Percentiles rank a stretch among this genome's conserved stretches.
phyloP scores from a whole-genome alignment of 441 rosid genomes.

The Syzygium syzygioides region DNA sequence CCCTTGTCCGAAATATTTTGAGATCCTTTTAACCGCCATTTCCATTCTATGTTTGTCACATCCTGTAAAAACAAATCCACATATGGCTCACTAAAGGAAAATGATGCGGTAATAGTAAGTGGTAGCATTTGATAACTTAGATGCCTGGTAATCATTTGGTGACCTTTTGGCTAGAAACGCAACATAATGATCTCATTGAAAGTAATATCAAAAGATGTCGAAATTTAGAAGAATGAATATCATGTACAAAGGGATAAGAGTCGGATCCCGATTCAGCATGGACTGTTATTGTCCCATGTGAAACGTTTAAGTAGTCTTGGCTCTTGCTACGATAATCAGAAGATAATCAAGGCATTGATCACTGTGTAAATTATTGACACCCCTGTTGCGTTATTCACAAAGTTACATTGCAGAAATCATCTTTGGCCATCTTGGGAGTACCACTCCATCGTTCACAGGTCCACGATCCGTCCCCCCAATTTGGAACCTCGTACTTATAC shows the following conservation, averaged over 20 bases:
- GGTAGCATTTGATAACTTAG: neutral
- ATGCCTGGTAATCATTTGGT: too few relatives aligned
- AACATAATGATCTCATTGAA: too few relatives aligned
- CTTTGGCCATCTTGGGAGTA: fast-evolving
- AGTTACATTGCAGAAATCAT: fast-evolving
- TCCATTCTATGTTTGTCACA: neutral
- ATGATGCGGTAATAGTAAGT: too few relatives aligned
- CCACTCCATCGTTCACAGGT: neutral
- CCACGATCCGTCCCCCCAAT: neutral
- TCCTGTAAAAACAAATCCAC: neutral
- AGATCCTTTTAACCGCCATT: neutral
- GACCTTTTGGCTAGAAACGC: neutral
- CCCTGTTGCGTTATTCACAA: neutral
- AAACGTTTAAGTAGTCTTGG: neutral
- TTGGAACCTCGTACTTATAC: neutral
- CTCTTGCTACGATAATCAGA: neutral
- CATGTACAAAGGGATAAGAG: too few relatives aligned
- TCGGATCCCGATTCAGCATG: too few relatives aligned
- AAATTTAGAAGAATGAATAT: too few relatives aligned
- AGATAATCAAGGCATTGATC: too few relatives aligned
- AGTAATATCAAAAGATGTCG: too few relatives aligned
- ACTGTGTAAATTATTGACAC: fast-evolving
- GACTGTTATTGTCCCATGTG: too few relatives aligned
- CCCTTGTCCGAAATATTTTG: neutral
- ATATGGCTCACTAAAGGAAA: neutral